These are phyloP conservation scores for Calonectria pteridis DNA, from an alignment of 2,329 filamentous ascomycete species.

Conservation along the genomic window DNA sequence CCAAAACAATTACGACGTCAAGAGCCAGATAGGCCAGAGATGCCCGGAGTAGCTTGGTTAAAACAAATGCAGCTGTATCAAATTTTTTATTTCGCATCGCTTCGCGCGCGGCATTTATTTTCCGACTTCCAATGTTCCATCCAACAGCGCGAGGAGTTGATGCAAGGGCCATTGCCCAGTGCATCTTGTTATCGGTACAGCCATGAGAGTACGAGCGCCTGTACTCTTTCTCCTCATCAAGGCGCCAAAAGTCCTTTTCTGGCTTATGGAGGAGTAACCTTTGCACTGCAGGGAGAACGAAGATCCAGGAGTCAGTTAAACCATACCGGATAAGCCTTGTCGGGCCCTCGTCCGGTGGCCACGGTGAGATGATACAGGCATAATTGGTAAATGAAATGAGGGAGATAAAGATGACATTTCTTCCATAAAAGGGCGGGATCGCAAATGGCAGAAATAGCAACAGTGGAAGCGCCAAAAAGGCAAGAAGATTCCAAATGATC, in stretches of 20 bases:
- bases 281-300: conserved; percentile 27
- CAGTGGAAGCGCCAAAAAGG: conserved; percentile 17
- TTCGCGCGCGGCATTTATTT: conserved; percentile 2
- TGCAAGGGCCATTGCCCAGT: conserved; percentile 24
- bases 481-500: neutral
- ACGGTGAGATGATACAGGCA: conserved; percentile 20
- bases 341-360: conserved; percentile 24
- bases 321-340: conserved; percentile 30
- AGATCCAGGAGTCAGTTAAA: conserved; percentile 29
- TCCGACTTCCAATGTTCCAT: conserved; percentile 28
- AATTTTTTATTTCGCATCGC: neutral
- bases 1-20: conserved; percentile 13
- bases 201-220: neutral
- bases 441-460: conserved; percentile 8
- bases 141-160: conserved; percentile 26
- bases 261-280: conserved; percentile 26
- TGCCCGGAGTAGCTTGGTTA: neutral
- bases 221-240: conserved; percentile 15
- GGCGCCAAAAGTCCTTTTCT: conserved; percentile 24
- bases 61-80: neutral
- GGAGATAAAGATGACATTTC: conserved; percentile 11
- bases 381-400: conserved; percentile 20
- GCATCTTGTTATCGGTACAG: conserved; percentile 18
- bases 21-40: conserved; percentile 16
- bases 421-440: conserved; percentile 18